Evolutionary conservation across 352 stramenopile genomes (phyloP), one percentile per base, ranked within the genome.

Genomic region (Thalassiosira oceanica): DNA sequence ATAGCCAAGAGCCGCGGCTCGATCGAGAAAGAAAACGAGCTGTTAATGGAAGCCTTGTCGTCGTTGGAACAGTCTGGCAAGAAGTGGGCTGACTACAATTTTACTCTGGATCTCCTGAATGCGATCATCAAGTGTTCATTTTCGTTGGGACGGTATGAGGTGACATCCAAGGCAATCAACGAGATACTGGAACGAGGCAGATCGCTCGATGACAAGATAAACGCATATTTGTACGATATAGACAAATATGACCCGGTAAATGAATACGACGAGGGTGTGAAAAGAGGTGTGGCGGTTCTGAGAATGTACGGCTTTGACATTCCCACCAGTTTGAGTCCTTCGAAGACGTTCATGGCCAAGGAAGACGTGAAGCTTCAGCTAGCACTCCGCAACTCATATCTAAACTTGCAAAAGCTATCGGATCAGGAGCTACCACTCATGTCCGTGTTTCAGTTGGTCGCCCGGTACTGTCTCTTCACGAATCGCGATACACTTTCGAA

Each of bases 311-410:
- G 56, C 13, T 54, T 43, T 7, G 33, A 60, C 8, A 61, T 73
- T 13, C 54, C 53, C 21, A n/a, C n/a, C n/a, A n/a, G n/a, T n/a
- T 8, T 29, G 0, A 21, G 6, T 16, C 39, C 46, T 20, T 52
- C 53, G 13, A 67, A 60, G 46, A 4, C 43, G 27, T 37, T 39
- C 18, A 41, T 65, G 13, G 13, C 45, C 11, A 66, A 68, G 41
- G 43, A 67, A 43, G 53, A 68, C 13, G 51, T 54, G 24, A 66
- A 68, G 37, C 23, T 68, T 13, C 66, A 73, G 48, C 4, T 61
- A 4, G 62, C 62, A 7, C 27, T 67, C 2, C 20, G 39, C 2
- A 67, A 73, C 26, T n/a, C 62, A 42, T 13, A 13, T 37, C 1
- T 55, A 55, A 31, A 61, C 54, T 15, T 61, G 24, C n/a, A 31